Evolutionary conservation across 805 yeast genomes (phyloP).

Genomic region (Saturnispora besseyi): DNA sequence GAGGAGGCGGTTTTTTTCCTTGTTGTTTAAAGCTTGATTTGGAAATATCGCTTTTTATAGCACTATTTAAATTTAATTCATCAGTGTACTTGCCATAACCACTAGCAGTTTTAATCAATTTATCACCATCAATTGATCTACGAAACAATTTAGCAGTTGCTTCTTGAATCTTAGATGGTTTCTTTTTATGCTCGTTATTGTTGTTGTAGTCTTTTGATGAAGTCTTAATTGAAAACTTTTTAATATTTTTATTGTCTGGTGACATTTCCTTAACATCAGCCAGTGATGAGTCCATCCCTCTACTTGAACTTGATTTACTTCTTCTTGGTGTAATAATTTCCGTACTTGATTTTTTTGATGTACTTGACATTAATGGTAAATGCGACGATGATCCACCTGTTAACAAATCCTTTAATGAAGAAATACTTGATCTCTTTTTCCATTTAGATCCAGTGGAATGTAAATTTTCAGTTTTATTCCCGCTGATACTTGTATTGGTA

Average conservation of each 20-base stretch:
- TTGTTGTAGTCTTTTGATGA: background rate
- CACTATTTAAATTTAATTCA: conserved; percentile 6
- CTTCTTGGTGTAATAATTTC: conserved; percentile 16
- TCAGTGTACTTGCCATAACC: conserved; percentile 79
- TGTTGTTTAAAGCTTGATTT: background rate
- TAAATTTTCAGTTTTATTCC: conserved; percentile 2
- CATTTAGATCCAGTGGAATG: conserved; percentile 14
- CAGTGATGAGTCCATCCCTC: conserved; percentile 1
- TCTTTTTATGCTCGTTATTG: conserved; percentile 7
- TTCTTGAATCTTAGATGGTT: conserved; percentile 5
- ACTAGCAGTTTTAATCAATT: conserved; percentile 49
- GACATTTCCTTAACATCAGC: conserved; percentile 15
- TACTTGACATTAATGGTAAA: conserved; percentile 13
- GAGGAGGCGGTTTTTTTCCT: conserved; percentile 28
- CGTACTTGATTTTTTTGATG: conserved; percentile 5
- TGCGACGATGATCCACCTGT: conserved; percentile 27
- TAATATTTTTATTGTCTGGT: conserved; percentile 9
- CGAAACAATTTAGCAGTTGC: conserved; percentile 6
- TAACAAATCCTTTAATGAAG: conserved; percentile 27
- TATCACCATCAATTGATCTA: background rate
- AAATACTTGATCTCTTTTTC: conserved; percentile 28
- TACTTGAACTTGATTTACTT: conserved; percentile 9
- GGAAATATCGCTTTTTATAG: background rate
- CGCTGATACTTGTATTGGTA: conserved; percentile 7
- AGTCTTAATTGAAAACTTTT: background rate